Evolutionary conservation across 805 yeast genomes (phyloP), one percentile per base, ranked within the genome.

Genomic region (Naumovozyma castellii): DNA sequence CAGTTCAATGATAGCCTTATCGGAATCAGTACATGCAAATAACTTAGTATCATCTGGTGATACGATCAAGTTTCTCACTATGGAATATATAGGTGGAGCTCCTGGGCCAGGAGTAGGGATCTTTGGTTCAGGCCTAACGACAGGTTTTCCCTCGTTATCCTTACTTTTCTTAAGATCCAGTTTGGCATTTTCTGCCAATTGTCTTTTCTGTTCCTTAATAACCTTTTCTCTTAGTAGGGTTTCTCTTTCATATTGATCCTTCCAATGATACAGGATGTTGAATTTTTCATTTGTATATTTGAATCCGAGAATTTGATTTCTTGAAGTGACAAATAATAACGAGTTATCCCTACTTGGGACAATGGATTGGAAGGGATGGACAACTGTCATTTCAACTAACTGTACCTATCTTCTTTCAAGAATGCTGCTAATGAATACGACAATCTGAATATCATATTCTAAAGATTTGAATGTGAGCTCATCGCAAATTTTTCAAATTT

Each of bases 1-100:
- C 43, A 85, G 78, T 8, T 86, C 71, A 3, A 83, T 67, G 14
- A 78, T 79, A 2, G 94, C 78, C 61, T 90, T 92, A 55, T 84
- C 94, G 42, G 80, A 81, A 55, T 85, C 95, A 2, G 94, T 79
- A 34, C 84, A 77, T 1, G 77, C 82, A 18, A 84, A 67, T 29
- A 88, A 57, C 50, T 69, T 67, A 32, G 67, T 58, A 35, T 77
- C 82, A 48, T 72, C 66, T 18, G 73, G 62, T 6, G 77, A 64
- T 38, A 85, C 54, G 5, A 64, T 60, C 46, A 88, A 58, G 17
- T 77, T 71, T 56, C 94, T 72, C 36, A 88, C 75, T 49, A 80
- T 77, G 45, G 80, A 80, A 56, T 71, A 76, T 18, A 75, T 68
- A 37, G 75, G 76, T 18, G 84, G 83, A 3, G 83, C 83, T 6